Conservation (phyloP, 176 grass and related monocot species). For the Musa beccarii region DNA sequence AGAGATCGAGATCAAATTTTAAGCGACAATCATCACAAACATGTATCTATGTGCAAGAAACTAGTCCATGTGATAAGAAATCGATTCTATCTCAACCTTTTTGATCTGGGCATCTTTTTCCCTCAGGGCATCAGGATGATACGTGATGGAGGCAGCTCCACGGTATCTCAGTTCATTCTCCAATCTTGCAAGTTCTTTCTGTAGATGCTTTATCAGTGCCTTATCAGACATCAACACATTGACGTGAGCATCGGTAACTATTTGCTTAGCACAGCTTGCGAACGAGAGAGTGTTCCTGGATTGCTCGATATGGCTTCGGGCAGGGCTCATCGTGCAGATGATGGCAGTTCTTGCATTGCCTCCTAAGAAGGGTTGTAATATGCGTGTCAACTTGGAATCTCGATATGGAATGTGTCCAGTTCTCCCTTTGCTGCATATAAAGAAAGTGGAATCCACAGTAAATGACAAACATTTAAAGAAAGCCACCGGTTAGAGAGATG, state of each 20-base stretch:
- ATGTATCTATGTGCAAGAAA: background rate
- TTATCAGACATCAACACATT: constrained; percentile 86
- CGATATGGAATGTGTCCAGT: constrained; percentile 87
- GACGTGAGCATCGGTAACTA: constrained; percentile 67
- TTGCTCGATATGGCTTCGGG: constrained; percentile 67
- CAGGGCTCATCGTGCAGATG: constrained; percentile 94
- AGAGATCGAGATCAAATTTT: background rate
- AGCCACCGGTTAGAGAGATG: background rate
- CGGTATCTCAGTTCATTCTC: constrained; percentile 61
- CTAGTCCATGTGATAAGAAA: background rate
- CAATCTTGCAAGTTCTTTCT: constrained; percentile 62
- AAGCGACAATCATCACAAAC: background rate
- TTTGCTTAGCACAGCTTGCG: constrained; percentile 79
- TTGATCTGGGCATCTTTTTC: constrained; percentile 78
- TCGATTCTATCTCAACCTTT: constrained; percentile 26
- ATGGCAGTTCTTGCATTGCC: constrained; percentile 89
- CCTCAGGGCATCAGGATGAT: constrained; percentile 45
- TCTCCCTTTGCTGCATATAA: constrained; percentile 52
- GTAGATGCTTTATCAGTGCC: constrained; percentile 73
- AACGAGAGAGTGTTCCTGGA: constrained; percentile 85
- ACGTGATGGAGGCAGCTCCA: constrained; percentile 37
- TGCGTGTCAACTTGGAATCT: constrained; percentile 97
- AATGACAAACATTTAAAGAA: background rate
- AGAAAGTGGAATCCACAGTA: background rate
- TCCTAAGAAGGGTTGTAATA: constrained; percentile 77